Evolutionary conservation across 2,329 filamentous ascomycete genomes (phyloP).

Genomic region (Stagonosporopsis chrysanthemi): DNA sequence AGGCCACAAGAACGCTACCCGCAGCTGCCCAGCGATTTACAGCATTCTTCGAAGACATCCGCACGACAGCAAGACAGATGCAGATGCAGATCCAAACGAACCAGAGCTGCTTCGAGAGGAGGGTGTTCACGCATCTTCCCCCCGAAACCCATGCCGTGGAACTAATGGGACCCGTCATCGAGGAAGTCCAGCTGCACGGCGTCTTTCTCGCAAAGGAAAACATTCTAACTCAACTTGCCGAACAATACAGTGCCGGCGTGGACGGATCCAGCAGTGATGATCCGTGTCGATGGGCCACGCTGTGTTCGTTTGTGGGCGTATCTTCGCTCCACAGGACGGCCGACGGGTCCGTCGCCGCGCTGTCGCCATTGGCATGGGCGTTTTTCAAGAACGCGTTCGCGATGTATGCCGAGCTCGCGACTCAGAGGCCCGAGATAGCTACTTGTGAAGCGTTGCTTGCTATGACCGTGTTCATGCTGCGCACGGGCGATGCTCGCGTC

Average conservation of each 20-base stretch:
- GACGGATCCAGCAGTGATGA: neutral
- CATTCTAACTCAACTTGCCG: neutral
- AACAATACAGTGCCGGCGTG: slow-evolving; percentile 1
- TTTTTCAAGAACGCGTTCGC: slow-evolving; percentile 14
- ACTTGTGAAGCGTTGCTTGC: slow-evolving; percentile 8
- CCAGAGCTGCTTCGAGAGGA: neutral
- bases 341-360: neutral
- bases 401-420: slow-evolving; percentile 4
- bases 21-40: neutral
- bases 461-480: slow-evolving; percentile 9
- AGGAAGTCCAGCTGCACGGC: slow-evolving; percentile 9
- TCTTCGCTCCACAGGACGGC: neutral
- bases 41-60: neutral
- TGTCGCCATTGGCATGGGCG: slow-evolving; percentile 2
- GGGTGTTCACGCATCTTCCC: neutral
- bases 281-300: slow-evolving; percentile 2
- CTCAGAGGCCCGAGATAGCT: neutral
- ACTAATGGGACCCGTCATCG: neutral
- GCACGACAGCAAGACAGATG: neutral
- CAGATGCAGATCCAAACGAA: neutral
- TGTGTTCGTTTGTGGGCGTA: neutral
- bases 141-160: neutral
- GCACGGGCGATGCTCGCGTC: neutral
- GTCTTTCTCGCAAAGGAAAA: neutral
- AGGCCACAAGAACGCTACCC: no score